Base-by-base conservation (phyloP, 352 stramenopile species). In the Phytophthora uliginosa region DNA sequence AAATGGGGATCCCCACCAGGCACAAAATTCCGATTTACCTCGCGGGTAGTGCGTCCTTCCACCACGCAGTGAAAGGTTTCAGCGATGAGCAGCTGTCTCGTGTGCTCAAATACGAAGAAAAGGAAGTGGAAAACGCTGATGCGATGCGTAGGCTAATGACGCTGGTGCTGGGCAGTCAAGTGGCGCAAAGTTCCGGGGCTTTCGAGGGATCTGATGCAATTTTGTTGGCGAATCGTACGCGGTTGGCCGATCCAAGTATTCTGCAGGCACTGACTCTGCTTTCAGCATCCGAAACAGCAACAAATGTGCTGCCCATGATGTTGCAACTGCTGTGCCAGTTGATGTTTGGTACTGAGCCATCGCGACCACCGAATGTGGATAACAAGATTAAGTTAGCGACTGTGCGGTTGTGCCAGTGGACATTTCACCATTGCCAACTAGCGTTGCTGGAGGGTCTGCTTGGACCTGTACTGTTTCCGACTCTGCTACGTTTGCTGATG, bases 281-380 rank as follows among this genome's bases (percentile, higher is more conserved):
- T 40, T 77, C 73, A 8, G 47, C 52, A 13, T 94, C 87, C 0
- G 87, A 91, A 60, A 63, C 76, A 7, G 85, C 84, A 13, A 70
- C 85, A 15, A 91, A 91, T 59, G 76, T 83, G 12, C 60, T 92
- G 33, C 89, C 89, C 0, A 68, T 85, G 45, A 86, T 94, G 66
- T 58, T 95, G 22, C 86, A 94, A 62, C 53, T 94, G 26, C 71
- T 95, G 17, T 95, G 87, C 52, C 84, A 94, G 48, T 73, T 94
- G 18, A 89, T 95, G 83, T 94, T 91, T 66, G 89, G 81, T n/a
- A 65, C 73, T 4, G 84, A 92, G 40, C 24, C 77, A 4, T 78
- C 59, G 1, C 78, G 88, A 12, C 80, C 86, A 6, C 73, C 66
- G 31, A 88, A 83, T 55, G 74, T 95, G 31, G 61, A 73, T 1